Evolutionary conservation across 225 moss, liverwort and hornwort species (phyloP).

Genomic region (Bryoerythrophyllum caledonicum): DNA sequence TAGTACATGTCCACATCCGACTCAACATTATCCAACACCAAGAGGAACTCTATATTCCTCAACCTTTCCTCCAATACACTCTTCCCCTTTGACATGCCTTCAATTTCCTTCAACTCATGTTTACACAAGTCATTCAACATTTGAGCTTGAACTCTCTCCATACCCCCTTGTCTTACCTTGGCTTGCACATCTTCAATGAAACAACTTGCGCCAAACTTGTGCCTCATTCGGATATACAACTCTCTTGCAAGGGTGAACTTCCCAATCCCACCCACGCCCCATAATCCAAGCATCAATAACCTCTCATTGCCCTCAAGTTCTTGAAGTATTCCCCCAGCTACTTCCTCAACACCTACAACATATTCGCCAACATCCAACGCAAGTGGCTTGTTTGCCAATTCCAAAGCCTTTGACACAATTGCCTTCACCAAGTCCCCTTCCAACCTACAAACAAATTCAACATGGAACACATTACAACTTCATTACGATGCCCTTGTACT

Average conservation of each 20-base stretch:
- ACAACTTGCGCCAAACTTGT: neutral
- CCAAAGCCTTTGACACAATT: neutral
- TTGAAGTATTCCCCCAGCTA: neutral
- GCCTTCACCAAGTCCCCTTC: neutral
- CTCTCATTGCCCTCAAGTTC: neutral
- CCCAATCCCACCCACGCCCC: constrained; percentile 17
- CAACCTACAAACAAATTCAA: neutral
- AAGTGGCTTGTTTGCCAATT: neutral
- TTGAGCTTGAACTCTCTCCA: neutral
- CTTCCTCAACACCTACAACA: neutral
- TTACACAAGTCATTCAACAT: neutral
- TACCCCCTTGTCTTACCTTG: neutral
- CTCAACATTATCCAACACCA: neutral
- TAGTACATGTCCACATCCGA: neutral
- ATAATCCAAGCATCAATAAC: neutral
- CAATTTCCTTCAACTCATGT: neutral
- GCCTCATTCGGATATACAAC: neutral
- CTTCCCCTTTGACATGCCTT: neutral
- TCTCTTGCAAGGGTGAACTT: constrained; percentile 20
- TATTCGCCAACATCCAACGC: neutral
- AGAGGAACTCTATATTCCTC: neutral
- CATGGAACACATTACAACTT: neutral
- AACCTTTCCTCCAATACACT: neutral
- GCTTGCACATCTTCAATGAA: neutral
- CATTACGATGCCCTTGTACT: too few species aligned